Conservation (phyloP, 352 stramenopile species). For the Pythium vanterpoolii region DNA sequence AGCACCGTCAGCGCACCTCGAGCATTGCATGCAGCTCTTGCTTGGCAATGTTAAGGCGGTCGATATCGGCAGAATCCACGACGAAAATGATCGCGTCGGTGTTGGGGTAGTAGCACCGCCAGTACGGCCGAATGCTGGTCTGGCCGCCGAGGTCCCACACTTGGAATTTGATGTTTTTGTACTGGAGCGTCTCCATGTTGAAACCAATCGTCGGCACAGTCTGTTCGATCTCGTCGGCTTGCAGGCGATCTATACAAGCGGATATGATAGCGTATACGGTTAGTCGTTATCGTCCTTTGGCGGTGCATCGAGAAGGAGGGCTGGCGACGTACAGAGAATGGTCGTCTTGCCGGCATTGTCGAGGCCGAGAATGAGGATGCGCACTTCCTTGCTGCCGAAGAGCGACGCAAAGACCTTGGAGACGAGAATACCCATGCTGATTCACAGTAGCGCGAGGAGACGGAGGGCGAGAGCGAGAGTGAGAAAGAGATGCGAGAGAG, state of each 20-base stretch:
- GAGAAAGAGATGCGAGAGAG: background rate
- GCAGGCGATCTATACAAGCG: slow-evolving; percentile 54
- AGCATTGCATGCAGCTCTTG: slow-evolving; percentile 98
- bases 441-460: background rate
- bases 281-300: no score
- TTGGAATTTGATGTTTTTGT: slow-evolving; percentile 96
- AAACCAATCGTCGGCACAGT: slow-evolving; percentile 99
- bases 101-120: slow-evolving; percentile 99
- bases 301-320: no score
- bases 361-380: slow-evolving; percentile 99
- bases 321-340: slow-evolving; percentile 95
- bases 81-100: slow-evolving; percentile 98
- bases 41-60: slow-evolving; percentile 97
- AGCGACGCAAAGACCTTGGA: slow-evolving; percentile 96
- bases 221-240: slow-evolving; percentile 95
- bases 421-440: slow-evolving; percentile 96
- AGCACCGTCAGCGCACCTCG: slow-evolving; percentile 53
- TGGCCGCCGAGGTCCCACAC: slow-evolving; percentile 99
- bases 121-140: slow-evolving; percentile 99
- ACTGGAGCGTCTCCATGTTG: slow-evolving; percentile 92
- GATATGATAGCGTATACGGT: background rate
- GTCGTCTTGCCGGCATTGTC: slow-evolving; percentile 99
- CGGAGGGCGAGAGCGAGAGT: no score
- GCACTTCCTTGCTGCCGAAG: slow-evolving; percentile 99
- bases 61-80: slow-evolving; percentile 94